phyloP scores from a whole-genome alignment of 257 asterid species.

The Craterostigma plantagineum region DNA sequence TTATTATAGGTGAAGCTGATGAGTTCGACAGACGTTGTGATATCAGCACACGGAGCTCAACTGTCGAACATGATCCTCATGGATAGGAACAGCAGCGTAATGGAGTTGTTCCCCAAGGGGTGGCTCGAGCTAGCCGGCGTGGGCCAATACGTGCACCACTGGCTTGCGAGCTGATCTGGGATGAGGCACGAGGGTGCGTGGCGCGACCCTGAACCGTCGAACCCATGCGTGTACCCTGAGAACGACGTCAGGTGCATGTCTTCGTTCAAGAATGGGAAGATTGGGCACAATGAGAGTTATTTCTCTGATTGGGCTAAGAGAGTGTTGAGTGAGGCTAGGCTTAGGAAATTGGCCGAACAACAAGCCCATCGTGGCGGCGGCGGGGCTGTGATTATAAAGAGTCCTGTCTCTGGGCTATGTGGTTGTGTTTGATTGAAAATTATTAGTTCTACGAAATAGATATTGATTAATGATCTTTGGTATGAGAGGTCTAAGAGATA shows the following conservation, averaged over 20 bases:
- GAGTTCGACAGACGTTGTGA: neutral
- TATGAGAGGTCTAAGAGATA: too few species aligned
- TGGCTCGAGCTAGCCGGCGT: conserved; percentile 59
- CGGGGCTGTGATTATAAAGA: too few species aligned
- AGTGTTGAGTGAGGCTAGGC: too few species aligned
- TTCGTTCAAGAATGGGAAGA: conserved; percentile 27
- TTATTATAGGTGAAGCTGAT: neutral
- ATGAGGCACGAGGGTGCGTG: conserved; percentile 66
- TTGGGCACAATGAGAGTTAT: conserved; percentile 32
- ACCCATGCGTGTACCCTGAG: conserved; percentile 31
- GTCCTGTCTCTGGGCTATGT: too few species aligned
- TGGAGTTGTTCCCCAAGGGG: conserved; percentile 63
- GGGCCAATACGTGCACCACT: conserved; percentile 51
- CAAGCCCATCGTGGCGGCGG: too few species aligned
- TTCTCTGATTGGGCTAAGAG: conserved; percentile 36
- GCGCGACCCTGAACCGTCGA: conserved; percentile 40
- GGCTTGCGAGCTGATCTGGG: conserved; percentile 67
- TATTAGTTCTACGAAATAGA: too few species aligned
- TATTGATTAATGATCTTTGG: too few species aligned
- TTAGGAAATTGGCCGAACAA: too few species aligned
- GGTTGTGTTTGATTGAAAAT: too few species aligned
- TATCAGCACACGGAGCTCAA: conserved; percentile 71
- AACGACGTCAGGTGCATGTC: conserved; percentile 44
- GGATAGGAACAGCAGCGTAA: conserved; percentile 52
- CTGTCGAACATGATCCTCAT: conserved; percentile 44